A percentile compares a stretch with the other conserved stretches of the same genome.
Evolutionary conservation across 768 basidiomycete genomes (phyloP).

Genomic region (Termitomyces sp.): DNA sequence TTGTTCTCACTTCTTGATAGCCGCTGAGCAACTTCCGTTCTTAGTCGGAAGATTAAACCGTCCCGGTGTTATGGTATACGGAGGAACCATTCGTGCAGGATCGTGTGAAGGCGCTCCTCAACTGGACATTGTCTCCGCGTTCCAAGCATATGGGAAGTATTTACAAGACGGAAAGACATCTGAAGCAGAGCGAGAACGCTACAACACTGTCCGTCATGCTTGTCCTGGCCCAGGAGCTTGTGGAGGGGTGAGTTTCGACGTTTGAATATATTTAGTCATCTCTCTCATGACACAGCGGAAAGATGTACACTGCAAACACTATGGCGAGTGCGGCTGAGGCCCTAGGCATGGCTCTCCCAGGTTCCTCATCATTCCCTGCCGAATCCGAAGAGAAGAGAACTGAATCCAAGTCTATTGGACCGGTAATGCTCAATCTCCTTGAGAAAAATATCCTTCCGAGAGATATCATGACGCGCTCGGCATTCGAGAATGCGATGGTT

Average conservation of each 20-base stretch:
- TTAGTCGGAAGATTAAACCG: conserved; percentile 92
- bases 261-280: neutral
- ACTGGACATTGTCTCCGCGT: conserved; percentile 95
- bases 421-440: conserved; percentile 82
- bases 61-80: conserved; percentile 97
- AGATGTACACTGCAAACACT: conserved; percentile 99
- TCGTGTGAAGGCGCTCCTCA: conserved; percentile 86
- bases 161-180: conserved; percentile 85
- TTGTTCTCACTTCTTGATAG: conserved; percentile 17
- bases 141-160: conserved; percentile 96
- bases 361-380: conserved; percentile 96
- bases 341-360: conserved; percentile 93
- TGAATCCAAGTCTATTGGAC: conserved; percentile 81
- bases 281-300: conserved; percentile 2
- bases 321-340: conserved; percentile 97
- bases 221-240: conserved; percentile 99
- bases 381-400: conserved; percentile 84
- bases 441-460: conserved; percentile 90
- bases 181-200: conserved; percentile 79
- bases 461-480: conserved; percentile 95
- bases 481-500: conserved; percentile 99
- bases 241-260: conserved; percentile 73
- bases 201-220: conserved; percentile 85
- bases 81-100: conserved; percentile 91
- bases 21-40: conserved; percentile 19